phyloP scores from a whole-genome alignment of 352 stramenopile species.

The Phytopythium oedochilum region DNA sequence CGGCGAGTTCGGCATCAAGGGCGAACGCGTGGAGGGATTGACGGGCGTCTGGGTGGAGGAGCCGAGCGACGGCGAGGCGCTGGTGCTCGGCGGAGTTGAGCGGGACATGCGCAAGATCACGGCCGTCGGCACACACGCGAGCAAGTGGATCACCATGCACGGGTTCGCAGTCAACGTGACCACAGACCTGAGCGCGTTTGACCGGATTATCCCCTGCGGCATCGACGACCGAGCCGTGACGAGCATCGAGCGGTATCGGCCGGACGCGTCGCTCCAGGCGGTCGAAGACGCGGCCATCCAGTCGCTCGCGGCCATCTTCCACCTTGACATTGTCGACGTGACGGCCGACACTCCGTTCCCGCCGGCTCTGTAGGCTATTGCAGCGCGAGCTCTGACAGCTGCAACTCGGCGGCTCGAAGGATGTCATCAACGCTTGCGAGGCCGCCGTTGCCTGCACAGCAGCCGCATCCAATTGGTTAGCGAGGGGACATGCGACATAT shows the following conservation, averaged over 20 bases:
- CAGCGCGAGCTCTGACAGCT: conserved; percentile 7
- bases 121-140: conserved; percentile 94
- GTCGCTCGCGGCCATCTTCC: conserved; percentile 66
- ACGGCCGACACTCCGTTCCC: conserved; percentile 32
- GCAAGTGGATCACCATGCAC: conserved; percentile 98
- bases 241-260: conserved; percentile 61
- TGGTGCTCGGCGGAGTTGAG: conserved; percentile 6
- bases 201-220: conserved; percentile 96
- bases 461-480: not conserved
- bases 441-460: conserved; percentile 43
- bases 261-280: conserved; percentile 40
- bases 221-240: conserved; percentile 90
- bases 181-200: conserved; percentile 91
- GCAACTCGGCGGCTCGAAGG: conserved; percentile 23
- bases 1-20: conserved; percentile 81
- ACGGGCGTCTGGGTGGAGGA: conserved; percentile 96
- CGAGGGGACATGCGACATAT: conserved; percentile 1
- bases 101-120: conserved; percentile 93
- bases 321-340: conserved; percentile 50
- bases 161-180: conserved; percentile 97
- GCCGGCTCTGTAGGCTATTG: not conserved
- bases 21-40: conserved; percentile 87
- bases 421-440: conserved; percentile 67
- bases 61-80: conserved; percentile 5
- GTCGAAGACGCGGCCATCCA: conserved; percentile 68